Evolutionary conservation across 345 rosid species (phyloP).

Genomic region (Moricandia moricandioides): DNA sequence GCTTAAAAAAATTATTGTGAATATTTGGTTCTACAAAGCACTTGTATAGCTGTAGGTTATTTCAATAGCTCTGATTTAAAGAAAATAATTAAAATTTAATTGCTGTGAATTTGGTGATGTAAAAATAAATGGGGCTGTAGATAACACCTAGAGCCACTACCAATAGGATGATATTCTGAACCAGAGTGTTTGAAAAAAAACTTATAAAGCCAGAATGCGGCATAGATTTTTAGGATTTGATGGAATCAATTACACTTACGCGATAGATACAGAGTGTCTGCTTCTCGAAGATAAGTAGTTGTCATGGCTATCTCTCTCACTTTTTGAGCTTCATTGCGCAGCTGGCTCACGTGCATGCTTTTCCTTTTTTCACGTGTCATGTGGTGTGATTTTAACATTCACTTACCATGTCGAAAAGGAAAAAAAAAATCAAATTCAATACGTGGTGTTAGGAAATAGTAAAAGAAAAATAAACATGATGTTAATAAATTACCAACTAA

Average conservation of each 20-base stretch:
- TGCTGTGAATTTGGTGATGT: too few relatives aligned
- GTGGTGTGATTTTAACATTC: slow-evolving; percentile 22
- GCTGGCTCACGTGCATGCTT: slow-evolving; percentile 36
- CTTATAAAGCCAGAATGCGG: background rate
- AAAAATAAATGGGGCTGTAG: too few relatives aligned
- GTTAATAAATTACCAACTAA: too few relatives aligned
- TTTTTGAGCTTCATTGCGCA: slow-evolving; percentile 21
- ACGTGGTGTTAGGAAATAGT: background rate
- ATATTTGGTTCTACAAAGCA: too few relatives aligned
- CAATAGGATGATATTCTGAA: slow-evolving; percentile 2
- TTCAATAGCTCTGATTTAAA: too few relatives aligned
- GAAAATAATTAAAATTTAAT: too few relatives aligned
- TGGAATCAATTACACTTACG: background rate
- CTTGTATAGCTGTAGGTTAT: too few relatives aligned
- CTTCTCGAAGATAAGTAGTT: slow-evolving; percentile 33
- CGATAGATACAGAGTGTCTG: slow-evolving; percentile 21
- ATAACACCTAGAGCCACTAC: too few relatives aligned
- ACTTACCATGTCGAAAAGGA: background rate
- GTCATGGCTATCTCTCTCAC: slow-evolving; percentile 18
- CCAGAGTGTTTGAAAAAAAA: background rate
- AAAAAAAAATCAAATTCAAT: background rate
- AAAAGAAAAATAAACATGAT: background rate
- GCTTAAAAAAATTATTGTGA: too few relatives aligned
- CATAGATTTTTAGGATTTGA: background rate
- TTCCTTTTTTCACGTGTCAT: slow-evolving; percentile 35